Evolutionary conservation across 2,329 filamentous ascomycete genomes (phyloP).

Genomic region (Pezicula radicicola): DNA sequence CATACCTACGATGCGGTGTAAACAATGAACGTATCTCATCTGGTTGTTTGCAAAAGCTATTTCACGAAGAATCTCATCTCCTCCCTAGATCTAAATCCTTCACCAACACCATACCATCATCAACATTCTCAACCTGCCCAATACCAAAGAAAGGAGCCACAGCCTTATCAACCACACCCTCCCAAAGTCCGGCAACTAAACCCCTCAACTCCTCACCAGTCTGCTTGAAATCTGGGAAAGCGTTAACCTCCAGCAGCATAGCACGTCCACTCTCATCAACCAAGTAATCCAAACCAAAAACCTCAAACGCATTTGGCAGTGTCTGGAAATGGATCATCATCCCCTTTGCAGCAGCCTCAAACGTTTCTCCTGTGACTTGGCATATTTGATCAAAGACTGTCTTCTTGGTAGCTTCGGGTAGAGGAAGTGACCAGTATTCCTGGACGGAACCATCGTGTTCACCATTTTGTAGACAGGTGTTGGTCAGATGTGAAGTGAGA

Average conservation of each 20-base stretch:
- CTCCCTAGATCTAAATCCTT: slow-evolving; percentile 50
- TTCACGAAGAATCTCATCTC: slow-evolving; percentile 9
- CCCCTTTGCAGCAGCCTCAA: slow-evolving; percentile 78
- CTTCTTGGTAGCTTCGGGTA: slow-evolving; percentile 36
- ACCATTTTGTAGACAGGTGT: slow-evolving; percentile 81
- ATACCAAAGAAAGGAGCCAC: slow-evolving; percentile 66
- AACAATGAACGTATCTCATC: not conserved
- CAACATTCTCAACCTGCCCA: slow-evolving; percentile 20
- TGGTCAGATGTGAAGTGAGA: slow-evolving; percentile 81
- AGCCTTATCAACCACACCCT: slow-evolving; percentile 65
- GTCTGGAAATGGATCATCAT: slow-evolving; percentile 94
- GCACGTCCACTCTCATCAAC: slow-evolving; percentile 62
- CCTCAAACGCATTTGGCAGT: slow-evolving; percentile 82
- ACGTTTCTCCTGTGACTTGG: slow-evolving; percentile 69
- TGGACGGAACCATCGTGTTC: slow-evolving; percentile 64
- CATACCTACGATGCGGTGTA: too few relatives aligned
- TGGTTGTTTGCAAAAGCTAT: not conserved
- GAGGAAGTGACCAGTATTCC: slow-evolving; percentile 67
- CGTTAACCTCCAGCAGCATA: slow-evolving; percentile 89
- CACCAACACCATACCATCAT: slow-evolving; percentile 48
- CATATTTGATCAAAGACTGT: slow-evolving; percentile 74
- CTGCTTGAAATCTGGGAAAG: slow-evolving; percentile 94
- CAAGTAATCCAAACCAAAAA: slow-evolving; percentile 89
- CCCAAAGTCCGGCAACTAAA: slow-evolving; percentile 75
- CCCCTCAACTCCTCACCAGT: slow-evolving; percentile 72